Conservation (phyloP, 2,329 filamentous ascomycete genomes). For the Xylariales sp. region DNA sequence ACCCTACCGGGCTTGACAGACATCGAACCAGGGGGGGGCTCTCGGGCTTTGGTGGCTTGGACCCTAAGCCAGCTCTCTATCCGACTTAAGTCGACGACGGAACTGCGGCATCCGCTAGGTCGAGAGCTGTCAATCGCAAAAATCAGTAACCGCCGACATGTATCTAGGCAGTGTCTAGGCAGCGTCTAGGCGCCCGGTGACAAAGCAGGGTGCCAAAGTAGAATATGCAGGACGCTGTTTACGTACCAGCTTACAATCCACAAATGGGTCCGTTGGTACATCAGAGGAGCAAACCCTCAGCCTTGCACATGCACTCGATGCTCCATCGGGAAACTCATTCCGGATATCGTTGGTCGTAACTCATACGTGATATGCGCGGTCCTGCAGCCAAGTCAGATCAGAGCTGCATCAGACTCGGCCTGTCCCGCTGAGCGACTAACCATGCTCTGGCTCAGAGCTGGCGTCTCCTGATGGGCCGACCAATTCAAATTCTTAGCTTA, state of each 20-base stretch:
- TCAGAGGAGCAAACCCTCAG: conserved; percentile 21
- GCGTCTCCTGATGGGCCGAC: conserved; percentile 13
- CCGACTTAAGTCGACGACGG: background rate
- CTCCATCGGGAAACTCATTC: conserved; percentile 16
- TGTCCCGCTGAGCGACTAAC: conserved; percentile 41
- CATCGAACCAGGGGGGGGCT: conserved; percentile 4
- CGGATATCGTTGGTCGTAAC: conserved; percentile 15
- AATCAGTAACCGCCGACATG: background rate
- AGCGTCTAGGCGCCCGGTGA: no score
- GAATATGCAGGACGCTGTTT: conserved; percentile 10
- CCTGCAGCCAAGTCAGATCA: conserved; percentile 32
- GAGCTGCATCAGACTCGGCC: conserved; percentile 40
- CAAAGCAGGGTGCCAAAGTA: no score
- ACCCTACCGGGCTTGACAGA: background rate
- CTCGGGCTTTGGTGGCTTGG: background rate
- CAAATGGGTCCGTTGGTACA: conserved; percentile 13
- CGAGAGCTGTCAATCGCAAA: background rate
- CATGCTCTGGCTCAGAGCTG: conserved; percentile 11
- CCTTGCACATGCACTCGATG: conserved; percentile 29
- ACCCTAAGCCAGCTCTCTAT: conserved; percentile 1
- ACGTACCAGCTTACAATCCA: conserved; percentile 1
- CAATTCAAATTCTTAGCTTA: conserved; percentile 11
- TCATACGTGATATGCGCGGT: conserved; percentile 23
- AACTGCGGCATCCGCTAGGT: background rate
- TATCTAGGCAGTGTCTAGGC: background rate